These are phyloP conservation scores for Aschersonia sp. DNA, from an alignment of 2,329 filamentous ascomycete genomes.

Conservation along the genomic window DNA sequence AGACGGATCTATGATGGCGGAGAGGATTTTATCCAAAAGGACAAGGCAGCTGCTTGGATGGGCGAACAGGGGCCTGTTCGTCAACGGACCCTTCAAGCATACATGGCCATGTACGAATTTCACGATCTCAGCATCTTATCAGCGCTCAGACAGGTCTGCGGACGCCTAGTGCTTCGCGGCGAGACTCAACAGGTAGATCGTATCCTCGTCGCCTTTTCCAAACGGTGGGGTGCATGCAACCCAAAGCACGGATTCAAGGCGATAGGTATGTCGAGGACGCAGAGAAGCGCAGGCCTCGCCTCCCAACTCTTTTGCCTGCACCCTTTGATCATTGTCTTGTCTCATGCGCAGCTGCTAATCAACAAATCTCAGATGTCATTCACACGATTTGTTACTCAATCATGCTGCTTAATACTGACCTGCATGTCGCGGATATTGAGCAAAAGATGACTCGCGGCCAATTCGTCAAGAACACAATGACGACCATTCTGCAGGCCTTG, in stretches of 20 bases:
- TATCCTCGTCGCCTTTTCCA: conserved; percentile 78
- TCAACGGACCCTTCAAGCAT: conserved; percentile 51
- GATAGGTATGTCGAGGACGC: conserved; percentile 40
- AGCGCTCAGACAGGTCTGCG: conserved; percentile 68
- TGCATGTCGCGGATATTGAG: conserved; percentile 89
- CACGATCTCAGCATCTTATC: conserved; percentile 63
- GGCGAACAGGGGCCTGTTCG: conserved; percentile 56
- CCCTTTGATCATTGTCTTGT: too few species aligned
- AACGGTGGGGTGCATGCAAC: conserved; percentile 88
- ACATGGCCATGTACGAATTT: conserved; percentile 90
- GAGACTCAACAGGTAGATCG: conserved; percentile 96
- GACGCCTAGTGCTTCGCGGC: conserved; percentile 66
- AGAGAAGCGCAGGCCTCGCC: neutral
- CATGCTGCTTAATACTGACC: conserved; percentile 86
- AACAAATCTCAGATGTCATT: conserved; percentile 51
- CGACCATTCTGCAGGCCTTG: conserved; percentile 67
- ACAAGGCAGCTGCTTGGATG: conserved; percentile 75
- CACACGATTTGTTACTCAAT: conserved; percentile 96
- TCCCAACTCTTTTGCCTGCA: neutral
- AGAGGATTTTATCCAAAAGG: conserved; percentile 66
- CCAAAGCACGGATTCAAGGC: conserved; percentile 85
- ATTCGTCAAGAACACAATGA: conserved; percentile 93
- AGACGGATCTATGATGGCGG: conserved; percentile 72
- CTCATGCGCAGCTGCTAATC: neutral
- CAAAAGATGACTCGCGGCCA: conserved; percentile 91